Evolutionary conservation across 345 rosid genomes (phyloP), one percentile per base, ranked within the genome.

Genomic region (Litchi chinensis): DNA sequence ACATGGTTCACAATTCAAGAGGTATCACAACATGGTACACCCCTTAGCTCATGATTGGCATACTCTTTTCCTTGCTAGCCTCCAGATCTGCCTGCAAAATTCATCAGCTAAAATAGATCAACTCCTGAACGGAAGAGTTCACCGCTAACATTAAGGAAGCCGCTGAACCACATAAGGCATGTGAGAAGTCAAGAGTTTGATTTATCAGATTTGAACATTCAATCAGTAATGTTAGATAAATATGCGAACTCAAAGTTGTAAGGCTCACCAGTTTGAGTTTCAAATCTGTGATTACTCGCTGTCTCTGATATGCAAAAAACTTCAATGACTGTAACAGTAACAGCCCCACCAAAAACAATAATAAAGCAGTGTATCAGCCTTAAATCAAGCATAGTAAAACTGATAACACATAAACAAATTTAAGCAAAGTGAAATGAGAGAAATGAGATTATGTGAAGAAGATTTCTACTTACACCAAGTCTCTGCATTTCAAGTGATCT

Each of bases 401-500:
- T 63, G 26, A 71, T 26, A 19, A 54, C 26, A 63, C 65, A 39
- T 43, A 63, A 54, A 70, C 18, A 19, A 19, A 63, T 46, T n/a
- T 52, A 64, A 10, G 60, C 1, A 46, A 26, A 41, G 32, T 37
- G 62, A 70, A 73, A 73, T 28, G 28, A 39, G 56, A 59, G 64
- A n/a, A 39, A 76, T 7, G 50, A 65, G 26, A 21, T 12, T 76
- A 59, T 16, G 66, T 68, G 50, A 43, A 56, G 0, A 64, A 64
- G 60, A 21, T 62, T 21, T 80, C 39, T 21, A 82, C 94, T 90
- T 88, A 94, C 98, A 39, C 97, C 97, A 16, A 90, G 82, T 76
- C 93, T 82, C 82, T 94, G 98, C 92, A 91, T 83, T 63, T 79
- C 87, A 84, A 94, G 82, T 60, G 98, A 94, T 85, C 92, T 88